Base-by-base conservation (phyloP, 1,284 basidiomycete species). In the Fomitopsis schrenkii region DNA sequence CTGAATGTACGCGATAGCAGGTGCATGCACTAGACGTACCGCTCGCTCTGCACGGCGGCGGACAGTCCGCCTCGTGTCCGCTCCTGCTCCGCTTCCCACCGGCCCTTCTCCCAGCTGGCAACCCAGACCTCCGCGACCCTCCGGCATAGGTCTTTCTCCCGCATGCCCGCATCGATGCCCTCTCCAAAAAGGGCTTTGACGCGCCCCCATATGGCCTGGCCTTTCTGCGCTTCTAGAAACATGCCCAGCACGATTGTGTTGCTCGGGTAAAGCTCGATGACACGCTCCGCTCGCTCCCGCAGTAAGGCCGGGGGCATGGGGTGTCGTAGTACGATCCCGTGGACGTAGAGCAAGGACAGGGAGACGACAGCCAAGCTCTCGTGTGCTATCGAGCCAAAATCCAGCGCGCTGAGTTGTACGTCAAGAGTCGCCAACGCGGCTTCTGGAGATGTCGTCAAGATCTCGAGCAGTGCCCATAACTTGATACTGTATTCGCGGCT, bases 201-300 rank as follows among this genome's bases (percentile, higher is more conserved):
- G 19, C 83, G 78, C 17, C 89, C 88, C 91, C 88, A 92, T 26
- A 91, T 79, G 0, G 84, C 84, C 65, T 88, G 84, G 2, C 90
- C 89, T 64, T 85, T 87, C 76, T 94, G 89, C 44, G 83, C 83
- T 72, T 93, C 90, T 62, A 94, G 75, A 70, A 93, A 92, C 64
- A 94, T 74, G 3, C 85, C 87, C n/a, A 94, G 70, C 53, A 94
- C 78, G 26, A 90, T 76, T 1, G 88, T 90, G 72, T 94, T 94
- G 72, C 79, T 84, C 1, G 88, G 87, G 71, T 88, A 93, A 58
- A 72, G 66, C 52, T 80, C 76, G 44, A 93, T 73, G 0, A 86
- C 88, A 22, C 70, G 69, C 62, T 82, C 80, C 17, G 84, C 81
- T 36, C 88, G 77, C 38, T 84, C 80, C 33, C 91, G 80, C 38